Conservation (phyloP, 2,329 filamentous ascomycete species). For the Fusarium verticillioides region DNA sequence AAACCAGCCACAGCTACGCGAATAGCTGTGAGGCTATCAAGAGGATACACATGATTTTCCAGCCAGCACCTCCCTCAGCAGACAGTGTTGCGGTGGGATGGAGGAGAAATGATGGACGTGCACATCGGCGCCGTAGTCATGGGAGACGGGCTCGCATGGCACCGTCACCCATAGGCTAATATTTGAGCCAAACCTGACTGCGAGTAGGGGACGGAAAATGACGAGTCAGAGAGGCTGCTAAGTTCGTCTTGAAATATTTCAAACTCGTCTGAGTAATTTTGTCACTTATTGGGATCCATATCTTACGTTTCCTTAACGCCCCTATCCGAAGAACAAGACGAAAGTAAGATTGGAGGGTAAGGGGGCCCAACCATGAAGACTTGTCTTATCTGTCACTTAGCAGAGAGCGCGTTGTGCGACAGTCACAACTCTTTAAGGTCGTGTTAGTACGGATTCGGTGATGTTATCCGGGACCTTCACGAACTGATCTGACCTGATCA, state of each 20-base stretch:
- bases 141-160: background rate
- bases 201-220: background rate
- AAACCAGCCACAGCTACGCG: background rate
- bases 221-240: background rate
- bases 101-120: background rate
- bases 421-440: background rate
- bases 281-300: background rate
- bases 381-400: constrained; percentile 19
- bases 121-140: constrained; percentile 5
- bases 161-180: background rate
- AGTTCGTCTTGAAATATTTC: background rate
- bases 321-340: constrained; percentile 11
- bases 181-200: background rate
- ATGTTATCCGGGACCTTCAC: background rate
- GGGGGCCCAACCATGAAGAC: background rate
- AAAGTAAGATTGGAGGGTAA: constrained; percentile 19
- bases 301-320: background rate
- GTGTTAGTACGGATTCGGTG: constrained; percentile 5
- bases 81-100: background rate
- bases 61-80: background rate
- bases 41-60: background rate
- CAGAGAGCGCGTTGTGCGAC: background rate
- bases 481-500: background rate
- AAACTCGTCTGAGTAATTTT: background rate
- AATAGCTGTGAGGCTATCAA: background rate